Base-by-base conservation (phyloP, 2,329 filamentous ascomycete species). In the Sphaerostilbella broomeana region DNA sequence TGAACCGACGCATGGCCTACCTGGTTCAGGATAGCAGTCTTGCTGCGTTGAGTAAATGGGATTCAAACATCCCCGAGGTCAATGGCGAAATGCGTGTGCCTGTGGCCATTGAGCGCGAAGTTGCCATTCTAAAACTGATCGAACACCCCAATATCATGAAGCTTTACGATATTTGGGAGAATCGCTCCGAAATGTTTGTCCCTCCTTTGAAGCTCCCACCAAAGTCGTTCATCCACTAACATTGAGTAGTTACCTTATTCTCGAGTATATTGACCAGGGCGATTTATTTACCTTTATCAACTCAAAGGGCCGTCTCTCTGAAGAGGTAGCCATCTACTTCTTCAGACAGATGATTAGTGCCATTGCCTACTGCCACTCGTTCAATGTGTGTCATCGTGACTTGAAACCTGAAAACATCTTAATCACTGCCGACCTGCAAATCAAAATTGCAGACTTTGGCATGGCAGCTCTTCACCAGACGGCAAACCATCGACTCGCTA, bases 341-440 rank as follows among this genome's bases (percentile, higher is more conserved):
- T 95, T 95, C 56, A 81, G 89, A 25, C 92, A 98, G 62, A 88
- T 98, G 49, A 84, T 98, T 56, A 86, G 86, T 39, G 92, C 87
- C 1, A 73, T 98, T 35, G 80, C 88, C 3, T 95, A 95, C 63
- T 94, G 89, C 51, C 92, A 98, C 62, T 80, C 84, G 3, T 86
- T 95, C 65, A 88, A 90, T 51, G 95, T 98, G 47, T 95, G 89
- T 58, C 92, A 98, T 58, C 84, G 92, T 17, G 92, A 98, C 52
- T 70, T 98, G 38, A 98, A 98, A 63, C 92, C 89, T 0, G 92
- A 98, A 63, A 98, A 98, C 53, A 95, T 98, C 31, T 71, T 98
- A 13, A 72, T 98, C 35, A 88, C 88, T 42, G 69, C 70, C 3
- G 69, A 81, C 32, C 75, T 82, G 38, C 79, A 85, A 42, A 80